phyloP scores from a whole-genome alignment of 495 filamentous ascomycete genomes.

The Hypomontagnella monticulosa region DNA sequence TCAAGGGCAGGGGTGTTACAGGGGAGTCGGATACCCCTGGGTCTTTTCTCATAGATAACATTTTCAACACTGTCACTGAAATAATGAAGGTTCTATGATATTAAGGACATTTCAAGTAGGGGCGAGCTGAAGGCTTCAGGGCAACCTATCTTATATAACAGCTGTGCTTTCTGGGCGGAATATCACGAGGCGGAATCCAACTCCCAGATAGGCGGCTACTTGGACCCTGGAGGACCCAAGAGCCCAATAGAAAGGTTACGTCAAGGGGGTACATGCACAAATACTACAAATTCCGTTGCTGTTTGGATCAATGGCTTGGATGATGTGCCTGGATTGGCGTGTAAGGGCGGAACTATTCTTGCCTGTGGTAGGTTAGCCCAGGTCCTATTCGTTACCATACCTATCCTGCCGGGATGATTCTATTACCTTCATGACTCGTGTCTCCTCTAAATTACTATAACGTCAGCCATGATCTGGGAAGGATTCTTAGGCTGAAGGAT shows the following conservation, averaged over 20 bases:
- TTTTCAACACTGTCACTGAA: not conserved
- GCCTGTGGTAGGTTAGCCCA: no score
- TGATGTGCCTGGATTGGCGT: not conserved
- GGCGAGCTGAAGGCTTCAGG: not conserved
- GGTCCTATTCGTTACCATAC: no score
- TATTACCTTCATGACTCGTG: no score
- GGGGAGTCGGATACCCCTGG: not conserved
- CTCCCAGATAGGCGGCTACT: not conserved
- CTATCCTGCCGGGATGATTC: no score
- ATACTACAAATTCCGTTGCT: conserved; percentile 1
- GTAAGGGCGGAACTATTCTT: not conserved
- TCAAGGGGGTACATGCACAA: conserved; percentile 1
- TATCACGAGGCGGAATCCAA: not conserved
- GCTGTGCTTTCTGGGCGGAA: not conserved
- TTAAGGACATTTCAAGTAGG: not conserved
- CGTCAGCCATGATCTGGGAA: no score
- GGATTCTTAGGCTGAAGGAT: no score
- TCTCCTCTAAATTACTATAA: no score
- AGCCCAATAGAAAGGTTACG: conserved; percentile 6
- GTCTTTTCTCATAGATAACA: not conserved
- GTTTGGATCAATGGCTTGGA: not conserved
- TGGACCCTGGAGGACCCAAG: no score
- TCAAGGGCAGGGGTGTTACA: not conserved
- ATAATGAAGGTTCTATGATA: not conserved
- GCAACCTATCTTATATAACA: conserved; percentile 7